Evolutionary conservation across 306 rosid species (phyloP), one percentile per base, ranked within the genome.

Genomic region (Lagenaria siceraria): DNA sequence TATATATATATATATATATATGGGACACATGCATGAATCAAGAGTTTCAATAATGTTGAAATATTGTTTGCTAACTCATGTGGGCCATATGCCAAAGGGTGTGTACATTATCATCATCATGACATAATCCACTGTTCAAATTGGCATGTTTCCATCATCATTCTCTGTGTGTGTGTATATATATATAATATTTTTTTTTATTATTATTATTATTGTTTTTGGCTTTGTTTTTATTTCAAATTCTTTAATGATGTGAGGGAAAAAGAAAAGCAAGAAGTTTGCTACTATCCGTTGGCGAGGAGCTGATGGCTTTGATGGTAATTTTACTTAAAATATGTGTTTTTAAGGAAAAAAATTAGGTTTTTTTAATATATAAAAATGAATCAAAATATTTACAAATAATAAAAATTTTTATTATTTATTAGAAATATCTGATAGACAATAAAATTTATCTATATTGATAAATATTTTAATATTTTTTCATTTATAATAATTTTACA

Each of bases 91-190:
- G 42, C 36, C 5, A 3, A 68, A 42, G 35, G 74, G 74, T 42
- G 74, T 22, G 74, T 68, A 53, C 52, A 40, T 66, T 35, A n/a
- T 40, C 68, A 61, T 61, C 74, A 40, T 68, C 74, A 68, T 66
- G 53, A 21, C 52, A 40, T 22, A 21, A 68, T n/a, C 53, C 33
- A 42, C 74, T 21, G 21, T 21, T 42, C 74, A 68, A 68, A 68
- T 68, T 68, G 53, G 19, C 74, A 68, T 68, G 74, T 68, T 68
- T 68, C 54, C 54, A 68, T 68, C 54, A 68, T 65, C 49, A 65
- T 64, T 53, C 2, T 63, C 0, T 19, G 7, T 15, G 0, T 17
- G 29, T 15, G 14, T 31, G 11, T 18, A 33, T 31, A 62, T 12
- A 10, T 25, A 24, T 22, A 29, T 18, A 19, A 6, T 6, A 6